phyloP scores from a whole-genome alignment of 805 yeast species.

The Tetrapisispora pingtungensis region DNA sequence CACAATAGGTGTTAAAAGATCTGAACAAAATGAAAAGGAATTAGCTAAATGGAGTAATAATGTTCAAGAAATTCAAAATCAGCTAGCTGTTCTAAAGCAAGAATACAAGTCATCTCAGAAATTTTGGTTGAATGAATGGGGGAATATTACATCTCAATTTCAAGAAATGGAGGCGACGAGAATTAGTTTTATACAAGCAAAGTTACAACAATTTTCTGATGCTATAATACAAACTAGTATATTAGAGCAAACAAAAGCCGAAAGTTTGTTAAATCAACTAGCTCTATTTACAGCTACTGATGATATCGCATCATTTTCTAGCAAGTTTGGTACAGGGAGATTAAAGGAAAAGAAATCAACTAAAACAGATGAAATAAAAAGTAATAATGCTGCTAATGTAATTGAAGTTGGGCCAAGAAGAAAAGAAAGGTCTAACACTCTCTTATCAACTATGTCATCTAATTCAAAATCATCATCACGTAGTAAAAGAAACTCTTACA shows the following conservation, averaged over 20 bases:
- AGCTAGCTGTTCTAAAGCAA: slow-evolving; percentile 22
- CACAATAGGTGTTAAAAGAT: slow-evolving; percentile 20
- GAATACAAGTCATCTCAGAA: slow-evolving; percentile 27
- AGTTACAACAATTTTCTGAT: slow-evolving; percentile 22
- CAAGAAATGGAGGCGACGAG: slow-evolving; percentile 26
- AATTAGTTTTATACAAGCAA: slow-evolving; percentile 21
- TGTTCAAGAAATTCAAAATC: slow-evolving; percentile 16
- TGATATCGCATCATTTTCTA: slow-evolving; percentile 26
- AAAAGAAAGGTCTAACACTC: not conserved
- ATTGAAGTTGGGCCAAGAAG: not conserved
- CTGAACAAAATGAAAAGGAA: slow-evolving; percentile 22
- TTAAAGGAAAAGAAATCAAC: slow-evolving; percentile 13
- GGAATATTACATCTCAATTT: slow-evolving; percentile 15
- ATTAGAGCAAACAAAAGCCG: slow-evolving; percentile 23
- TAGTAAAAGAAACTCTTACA: slow-evolving; percentile 9
- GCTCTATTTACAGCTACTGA: slow-evolving; percentile 22
- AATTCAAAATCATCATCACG: not conserved
- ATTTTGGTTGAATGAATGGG: slow-evolving; percentile 29
- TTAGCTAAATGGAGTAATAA: slow-evolving; percentile 24
- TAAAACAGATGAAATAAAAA: not conserved
- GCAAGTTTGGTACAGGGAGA: slow-evolving; percentile 28
- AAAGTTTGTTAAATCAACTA: slow-evolving; percentile 17
- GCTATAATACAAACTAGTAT: slow-evolving; percentile 18
- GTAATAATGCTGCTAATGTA: not conserved
- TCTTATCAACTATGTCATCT: not conserved